Evolutionary conservation across 768 basidiomycete genomes (phyloP).

Genomic region (Psilocybe cubensis): DNA sequence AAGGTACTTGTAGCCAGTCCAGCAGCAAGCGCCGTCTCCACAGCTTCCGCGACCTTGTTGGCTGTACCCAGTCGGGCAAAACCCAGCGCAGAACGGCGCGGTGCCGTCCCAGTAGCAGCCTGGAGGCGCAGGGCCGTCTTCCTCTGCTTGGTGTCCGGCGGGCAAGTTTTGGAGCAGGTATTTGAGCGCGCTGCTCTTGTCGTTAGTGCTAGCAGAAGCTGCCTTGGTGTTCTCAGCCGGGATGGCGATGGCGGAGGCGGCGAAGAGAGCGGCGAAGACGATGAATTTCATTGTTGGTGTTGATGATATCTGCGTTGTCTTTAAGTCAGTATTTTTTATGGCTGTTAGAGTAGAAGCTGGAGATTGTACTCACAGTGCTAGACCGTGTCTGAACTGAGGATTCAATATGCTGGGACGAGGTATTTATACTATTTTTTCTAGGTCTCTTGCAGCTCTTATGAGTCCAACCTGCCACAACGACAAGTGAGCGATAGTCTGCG

Average conservation of each 20-base stretch:
- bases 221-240: conserved; percentile 8
- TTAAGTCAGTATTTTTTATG: too few species aligned
- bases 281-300: not conserved
- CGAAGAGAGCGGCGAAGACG: not conserved
- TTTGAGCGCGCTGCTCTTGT: not conserved
- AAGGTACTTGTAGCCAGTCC: conserved; percentile 9
- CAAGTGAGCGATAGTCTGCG: too few species aligned
- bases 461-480: too few species aligned
- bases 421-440: too few species aligned
- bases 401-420: too few species aligned
- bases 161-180: conserved; percentile 3
- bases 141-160: not conserved
- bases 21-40: conserved; percentile 4
- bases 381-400: not conserved
- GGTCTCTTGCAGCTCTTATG: too few species aligned
- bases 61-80: not conserved
- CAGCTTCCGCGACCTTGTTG: conserved; percentile 3
- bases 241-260: not conserved
- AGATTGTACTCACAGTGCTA: not conserved
- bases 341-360: too few species aligned
- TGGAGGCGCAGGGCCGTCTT: conserved; percentile 2
- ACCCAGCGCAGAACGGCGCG: conserved; percentile 3
- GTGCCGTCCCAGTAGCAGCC: conserved; percentile 7
- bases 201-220: not conserved
- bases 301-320: too few species aligned